These are phyloP conservation scores for Luffa aegyptiaca DNA, from an alignment of 306 rosid species.

Conservation along the genomic window DNA sequence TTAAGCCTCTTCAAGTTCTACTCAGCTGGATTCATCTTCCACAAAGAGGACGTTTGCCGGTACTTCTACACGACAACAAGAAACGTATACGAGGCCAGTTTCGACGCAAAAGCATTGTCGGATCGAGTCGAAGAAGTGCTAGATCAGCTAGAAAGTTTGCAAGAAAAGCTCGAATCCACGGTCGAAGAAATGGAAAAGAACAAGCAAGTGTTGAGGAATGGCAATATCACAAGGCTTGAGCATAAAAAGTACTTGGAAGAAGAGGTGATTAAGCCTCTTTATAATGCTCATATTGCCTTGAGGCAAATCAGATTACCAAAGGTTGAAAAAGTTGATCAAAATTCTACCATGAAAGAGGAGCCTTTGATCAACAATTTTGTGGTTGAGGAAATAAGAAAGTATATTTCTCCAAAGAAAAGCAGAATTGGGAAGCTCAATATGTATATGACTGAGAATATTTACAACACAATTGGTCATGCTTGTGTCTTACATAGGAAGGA, in stretches of 20 bases:
- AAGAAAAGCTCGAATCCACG: constrained; percentile 54
- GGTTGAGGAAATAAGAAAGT: constrained; percentile 78
- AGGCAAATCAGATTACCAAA: constrained; percentile 58
- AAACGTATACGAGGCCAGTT: constrained; percentile 28
- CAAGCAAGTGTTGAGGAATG: constrained; percentile 24
- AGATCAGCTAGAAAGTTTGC: constrained; percentile 44
- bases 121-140: constrained; percentile 59
- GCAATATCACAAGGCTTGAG: constrained; percentile 26
- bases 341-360: constrained; percentile 48
- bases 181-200: constrained; percentile 49
- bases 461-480: constrained; percentile 83
- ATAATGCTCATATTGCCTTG: constrained; percentile 52
- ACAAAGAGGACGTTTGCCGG: constrained; percentile 49
- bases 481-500: constrained; percentile 63
- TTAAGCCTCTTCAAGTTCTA: constrained; percentile 57
- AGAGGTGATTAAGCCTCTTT: constrained; percentile 72
- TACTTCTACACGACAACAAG: constrained; percentile 29
- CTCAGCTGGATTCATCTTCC: constrained; percentile 59
- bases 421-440: constrained; percentile 47
- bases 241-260: constrained; percentile 49
- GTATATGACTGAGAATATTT: constrained; percentile 47
- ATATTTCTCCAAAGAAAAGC: constrained; percentile 76
- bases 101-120: constrained; percentile 48
- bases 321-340: constrained; percentile 26
- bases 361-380: constrained; percentile 66